Conservation (phyloP, 495 filamentous ascomycete species). For the Penicillium herquei region DNA sequence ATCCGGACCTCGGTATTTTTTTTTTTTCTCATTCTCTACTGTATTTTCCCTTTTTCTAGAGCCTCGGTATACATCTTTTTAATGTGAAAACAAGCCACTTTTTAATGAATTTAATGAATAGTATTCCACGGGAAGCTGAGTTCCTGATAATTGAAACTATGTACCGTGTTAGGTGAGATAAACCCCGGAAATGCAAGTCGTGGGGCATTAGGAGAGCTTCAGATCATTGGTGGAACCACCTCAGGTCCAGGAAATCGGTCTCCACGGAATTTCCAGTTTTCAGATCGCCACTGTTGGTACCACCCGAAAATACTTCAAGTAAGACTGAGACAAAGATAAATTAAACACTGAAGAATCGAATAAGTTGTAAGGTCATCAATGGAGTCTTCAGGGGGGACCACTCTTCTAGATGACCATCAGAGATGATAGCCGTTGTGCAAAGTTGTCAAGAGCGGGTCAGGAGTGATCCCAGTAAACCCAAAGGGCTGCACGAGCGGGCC, state of each 20-base stretch:
- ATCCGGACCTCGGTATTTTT: too few species aligned
- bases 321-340: conserved; percentile 8
- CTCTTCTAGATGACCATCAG: conserved; percentile 8
- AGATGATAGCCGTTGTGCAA: conserved; percentile 9
- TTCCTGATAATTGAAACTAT: not conserved
- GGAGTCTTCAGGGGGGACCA: not conserved
- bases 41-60: too few species aligned
- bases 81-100: too few species aligned
- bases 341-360: not conserved
- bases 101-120: too few species aligned
- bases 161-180: not conserved
- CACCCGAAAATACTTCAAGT: conserved; percentile 13
- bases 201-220: not conserved
- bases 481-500: conserved; percentile 15
- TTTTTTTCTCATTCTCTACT: too few species aligned
- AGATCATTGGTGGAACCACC: not conserved
- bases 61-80: too few species aligned
- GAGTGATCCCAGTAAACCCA: conserved; percentile 2
- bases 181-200: not conserved
- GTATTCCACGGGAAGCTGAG: too few species aligned
- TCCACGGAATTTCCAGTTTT: conserved; percentile 5
- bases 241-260: not conserved
- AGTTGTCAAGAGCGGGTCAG: conserved; percentile 11
- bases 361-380: not conserved
- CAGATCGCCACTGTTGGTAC: conserved; percentile 19